A percentile compares a stretch with the other conserved stretches of the same genome.
phyloP scores from a whole-genome alignment of 1,284 basidiomycete species.

The Rhodotorula sp. region DNA sequence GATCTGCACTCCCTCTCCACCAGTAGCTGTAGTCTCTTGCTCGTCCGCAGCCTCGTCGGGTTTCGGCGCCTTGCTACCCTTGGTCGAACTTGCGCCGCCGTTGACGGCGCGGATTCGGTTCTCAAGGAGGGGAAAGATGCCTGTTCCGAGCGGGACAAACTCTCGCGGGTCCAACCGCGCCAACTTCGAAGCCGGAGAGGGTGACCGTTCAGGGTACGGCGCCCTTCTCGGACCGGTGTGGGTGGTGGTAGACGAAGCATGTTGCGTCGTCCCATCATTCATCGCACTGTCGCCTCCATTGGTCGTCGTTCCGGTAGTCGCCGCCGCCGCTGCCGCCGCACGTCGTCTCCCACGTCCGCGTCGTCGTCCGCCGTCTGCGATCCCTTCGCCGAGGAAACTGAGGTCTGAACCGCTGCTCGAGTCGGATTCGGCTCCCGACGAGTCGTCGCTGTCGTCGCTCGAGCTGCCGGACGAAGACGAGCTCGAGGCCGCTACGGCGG shows the following conservation, averaged over 20 bases:
- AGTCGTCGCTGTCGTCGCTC: slow-evolving; percentile 1
- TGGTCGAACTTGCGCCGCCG: neutral
- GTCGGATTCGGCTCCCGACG: slow-evolving; percentile 1
- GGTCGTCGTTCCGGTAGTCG: neutral
- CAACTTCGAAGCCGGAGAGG: slow-evolving; percentile 15
- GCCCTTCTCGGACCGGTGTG: neutral
- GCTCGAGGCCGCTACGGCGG: neutral
- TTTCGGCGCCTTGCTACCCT: neutral
- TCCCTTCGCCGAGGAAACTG: slow-evolving; percentile 24
- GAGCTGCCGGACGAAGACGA: neutral
- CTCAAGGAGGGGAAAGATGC: slow-evolving; percentile 34
- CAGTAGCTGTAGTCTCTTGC: neutral
- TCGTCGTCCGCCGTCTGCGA: slow-evolving; percentile 11
- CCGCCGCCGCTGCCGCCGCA: neutral
- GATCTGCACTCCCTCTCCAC: slow-evolving; percentile 3
- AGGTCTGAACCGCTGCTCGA: slow-evolving; percentile 21
- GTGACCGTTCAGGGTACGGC: slow-evolving; percentile 36
- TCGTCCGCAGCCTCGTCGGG: neutral
- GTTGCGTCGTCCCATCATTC: no score
- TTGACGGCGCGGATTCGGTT: neutral
- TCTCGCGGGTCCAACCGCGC: slow-evolving; percentile 21
- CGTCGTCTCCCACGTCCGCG: slow-evolving; percentile 16
- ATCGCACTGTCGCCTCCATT: no score
- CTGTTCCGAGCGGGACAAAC: slow-evolving; percentile 32
- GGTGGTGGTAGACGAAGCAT: no score